Conservation (phyloP, 345 rosid genomes). For the Melaleuca quinquenervia region DNA sequence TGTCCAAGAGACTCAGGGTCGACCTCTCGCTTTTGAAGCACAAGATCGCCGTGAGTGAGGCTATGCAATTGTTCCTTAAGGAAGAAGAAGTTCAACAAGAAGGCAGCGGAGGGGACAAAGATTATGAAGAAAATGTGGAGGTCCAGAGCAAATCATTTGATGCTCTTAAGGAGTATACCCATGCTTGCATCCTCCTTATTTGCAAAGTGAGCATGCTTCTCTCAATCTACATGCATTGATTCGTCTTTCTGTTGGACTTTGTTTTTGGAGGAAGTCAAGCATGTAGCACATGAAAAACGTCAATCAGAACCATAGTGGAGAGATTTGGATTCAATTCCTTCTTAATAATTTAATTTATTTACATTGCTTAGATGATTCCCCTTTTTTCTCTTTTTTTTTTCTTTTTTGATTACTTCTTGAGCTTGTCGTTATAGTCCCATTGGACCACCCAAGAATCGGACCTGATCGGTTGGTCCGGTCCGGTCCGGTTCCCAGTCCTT, state of each 20-base stretch:
- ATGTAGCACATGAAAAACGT: not conserved
- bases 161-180: not conserved
- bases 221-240: not conserved
- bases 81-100: not conserved
- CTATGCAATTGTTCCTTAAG: not conserved
- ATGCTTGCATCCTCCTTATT: not conserved
- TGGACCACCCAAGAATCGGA: too few relatives aligned
- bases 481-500: too few relatives aligned
- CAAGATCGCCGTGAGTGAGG: not conserved
- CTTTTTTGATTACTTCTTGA: too few relatives aligned
- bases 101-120: not conserved
- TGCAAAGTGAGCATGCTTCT: not conserved
- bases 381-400: not conserved
- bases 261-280: not conserved
- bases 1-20: not conserved
- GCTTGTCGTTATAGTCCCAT: too few relatives aligned
- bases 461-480: too few relatives aligned
- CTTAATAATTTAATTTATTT: not conserved
- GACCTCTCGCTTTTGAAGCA: not conserved
- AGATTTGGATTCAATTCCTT: not conserved
- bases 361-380: not conserved
- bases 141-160: not conserved
- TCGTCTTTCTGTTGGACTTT: not conserved
- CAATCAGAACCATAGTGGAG: not conserved
- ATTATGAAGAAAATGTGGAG: not conserved